Evolutionary conservation across 148 eudicot species (phyloP), one percentile per base, ranked within the genome.

Genomic region (Persicaria maculosa): DNA sequence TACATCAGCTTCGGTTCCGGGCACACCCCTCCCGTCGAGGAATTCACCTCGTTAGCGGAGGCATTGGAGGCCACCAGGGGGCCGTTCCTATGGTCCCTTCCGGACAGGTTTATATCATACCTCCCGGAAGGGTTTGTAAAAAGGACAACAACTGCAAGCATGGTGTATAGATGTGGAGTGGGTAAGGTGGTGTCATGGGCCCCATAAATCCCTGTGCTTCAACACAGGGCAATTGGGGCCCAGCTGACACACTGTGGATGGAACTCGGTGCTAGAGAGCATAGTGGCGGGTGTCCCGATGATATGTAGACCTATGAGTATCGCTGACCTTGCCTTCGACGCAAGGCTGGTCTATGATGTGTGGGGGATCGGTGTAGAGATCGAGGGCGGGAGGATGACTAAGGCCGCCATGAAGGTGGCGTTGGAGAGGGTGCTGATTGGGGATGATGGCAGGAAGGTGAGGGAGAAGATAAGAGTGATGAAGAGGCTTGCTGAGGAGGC

Each of bases 161-260:
- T 31, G 1, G 40, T 1, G 40, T 1, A 31, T 31, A 31, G 3
- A 31, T 31, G 40, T 16, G 16, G 5, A 1, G 0, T 4, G 9
- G 71, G 71, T 36, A 67, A 36, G 71, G n/a, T 67, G n/a, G 71
- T 67, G 46, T 5, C 71, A 3, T 57, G 64, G 64, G 64, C 64
- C 64, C 64, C 64, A 3, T 36, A 57, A 3, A 57, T n/a, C 11
- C 20, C 36, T 6, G 64, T 57, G 64, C 25, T 57, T 2, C 1
- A 11, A 4, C 64, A 57, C 64, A 31, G 4, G 64, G 64, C 64
- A 10, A 9, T 19, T 12, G 31, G 36, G 36, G 64, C 64, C 64
- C 64, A 57, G 10, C 3, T 57, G 4, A 57, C 64, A 0, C 64
- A 57, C 8, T 57, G 64, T n/a, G 64, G 64, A 12, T 57, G 64